Evolutionary conservation across 139 green algal genomes (phyloP), one percentile per base, ranked within the genome.

Genomic region (Closterium sp.): DNA sequence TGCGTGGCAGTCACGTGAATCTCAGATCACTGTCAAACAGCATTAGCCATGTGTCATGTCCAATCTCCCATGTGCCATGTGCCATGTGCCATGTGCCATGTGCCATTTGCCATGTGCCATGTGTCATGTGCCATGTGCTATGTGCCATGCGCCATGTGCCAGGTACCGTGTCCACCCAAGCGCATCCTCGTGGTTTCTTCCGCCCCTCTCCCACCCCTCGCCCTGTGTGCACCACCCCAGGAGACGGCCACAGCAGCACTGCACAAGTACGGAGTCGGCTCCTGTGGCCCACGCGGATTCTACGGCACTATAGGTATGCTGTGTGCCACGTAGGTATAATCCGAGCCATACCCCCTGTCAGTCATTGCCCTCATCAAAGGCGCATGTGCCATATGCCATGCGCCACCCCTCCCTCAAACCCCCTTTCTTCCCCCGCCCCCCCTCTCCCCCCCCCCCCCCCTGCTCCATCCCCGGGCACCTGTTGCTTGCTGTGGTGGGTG

Each of bases 241-340:
- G 81, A 81, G 2, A 81, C 89, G 25, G 31, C 81, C 88, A 66
- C 69, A 28, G 88, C 30, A 12, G 96, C 97, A 0, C 95, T 99
- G 28, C 88, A 96, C 38, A 98, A 98, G 92, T 99, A 99, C 89
- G 98, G 98, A 10, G 96, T 98, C 10, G 98, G 98, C 21, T 97
- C 97, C 0, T 99, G 98, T 89, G 98, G 98, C 10, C 98, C 98
- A 0, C 96, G 98, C 34, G 98, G 98, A n/a, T 99, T 99, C 90
- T 99, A 99, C 87, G 98, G 98, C 32, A 99, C 98, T 32, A 98
- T 99, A 86, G 92, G 92, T 94, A 33, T 86, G 83, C 83, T 32
- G 69, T 30, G 69, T 84, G 69, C 69, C 36, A 55, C 36, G 36
- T 55, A 19, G 55, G 25, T 19, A 28, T n/a, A n/a, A n/a, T n/a